Conservation (phyloP, 345 rosid genomes). For the Kernera saxatilis region DNA sequence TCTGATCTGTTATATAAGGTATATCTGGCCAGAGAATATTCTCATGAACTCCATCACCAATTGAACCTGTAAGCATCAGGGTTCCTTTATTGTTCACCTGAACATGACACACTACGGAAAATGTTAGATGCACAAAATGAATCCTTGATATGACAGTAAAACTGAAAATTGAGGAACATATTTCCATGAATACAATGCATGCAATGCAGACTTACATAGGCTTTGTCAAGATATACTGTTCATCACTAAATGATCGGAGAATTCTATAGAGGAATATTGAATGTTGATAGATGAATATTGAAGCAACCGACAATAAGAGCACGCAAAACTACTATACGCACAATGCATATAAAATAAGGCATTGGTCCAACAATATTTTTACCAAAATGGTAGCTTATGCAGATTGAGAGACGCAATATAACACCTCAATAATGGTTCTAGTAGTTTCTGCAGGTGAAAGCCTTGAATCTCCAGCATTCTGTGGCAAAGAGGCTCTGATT, state of each 20-base stretch:
- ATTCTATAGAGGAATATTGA: not conserved
- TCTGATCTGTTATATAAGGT: slow-evolving; percentile 75
- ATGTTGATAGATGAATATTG: not conserved
- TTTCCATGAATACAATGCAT: not conserved
- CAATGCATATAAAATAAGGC: not conserved
- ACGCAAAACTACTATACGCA: not conserved
- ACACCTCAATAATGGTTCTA: slow-evolving; percentile 90
- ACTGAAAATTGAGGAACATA: not conserved
- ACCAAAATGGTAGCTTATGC: not conserved
- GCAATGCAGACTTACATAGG: not conserved
- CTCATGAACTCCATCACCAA: slow-evolving; percentile 62
- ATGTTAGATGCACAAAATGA: slow-evolving; percentile 38
- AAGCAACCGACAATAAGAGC: not conserved
- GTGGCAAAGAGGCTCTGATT: slow-evolving; percentile 43
- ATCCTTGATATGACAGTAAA: not conserved
- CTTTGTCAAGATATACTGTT: not conserved
- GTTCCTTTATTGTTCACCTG: slow-evolving; percentile 90
- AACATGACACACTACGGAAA: slow-evolving; percentile 51
- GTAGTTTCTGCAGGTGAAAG: slow-evolving; percentile 73
- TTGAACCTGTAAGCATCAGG: slow-evolving; percentile 55
- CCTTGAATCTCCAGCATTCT: slow-evolving; percentile 38
- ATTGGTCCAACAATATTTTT: not conserved
- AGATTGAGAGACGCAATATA: slow-evolving; percentile 29
- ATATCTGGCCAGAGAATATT: slow-evolving; percentile 81
- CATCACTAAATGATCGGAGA: not conserved